Base-by-base conservation (phyloP, 2,329 filamentous ascomycete species). In the Chaetomiaceae sp. region DNA sequence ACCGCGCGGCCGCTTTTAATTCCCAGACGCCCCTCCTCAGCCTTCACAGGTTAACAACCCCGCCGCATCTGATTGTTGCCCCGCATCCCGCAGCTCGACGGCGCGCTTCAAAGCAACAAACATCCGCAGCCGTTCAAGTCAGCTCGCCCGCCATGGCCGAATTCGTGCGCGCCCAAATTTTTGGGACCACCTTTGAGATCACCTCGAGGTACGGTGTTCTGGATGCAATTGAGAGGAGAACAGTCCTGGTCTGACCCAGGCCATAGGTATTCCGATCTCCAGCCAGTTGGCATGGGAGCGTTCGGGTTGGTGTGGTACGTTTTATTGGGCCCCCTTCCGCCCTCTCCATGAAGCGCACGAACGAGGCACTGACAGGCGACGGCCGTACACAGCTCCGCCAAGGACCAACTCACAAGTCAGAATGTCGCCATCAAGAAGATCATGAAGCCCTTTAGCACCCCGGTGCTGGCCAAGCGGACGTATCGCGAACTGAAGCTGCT, bases 391-490 rank as follows among this genome's bases (percentile, higher is more conserved):
- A 97, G 91, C 71, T 97, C 93, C 55, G 93, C 93, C 48, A 91
- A 89, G 71, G 93, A 98, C 68, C 90, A 97, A 74, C 88, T 98
- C 69, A 97, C 93, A 50, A 87, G 81, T 66, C 90, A 96, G 69
- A 89, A 90, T 69, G 93, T 98, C 52, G 93, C 93, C 49, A 90
- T 98, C 66, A 98, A 98, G 80, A 98, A 98, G 81, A 98, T 98
- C 65, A 97, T 98, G 91, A 98, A 97, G 76, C 93, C 93, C 9
- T 98, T 98, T 72, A 96, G 90, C 76, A 98, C 93, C n/a, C 90
- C 93, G 1, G 93, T 98, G 49, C 77, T 98, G 38, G 93, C 93
- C 49, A 98, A 98, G 76, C 81, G 93, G 65, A 98, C 93, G 57
- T 98, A 98, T 68, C 84, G 93, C 63, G 93, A 98, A 69, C 74